Evolutionary conservation across 352 stramenopile genomes (phyloP), one percentile per base, ranked within the genome.

Genomic region (Phytophthora foliorum): DNA sequence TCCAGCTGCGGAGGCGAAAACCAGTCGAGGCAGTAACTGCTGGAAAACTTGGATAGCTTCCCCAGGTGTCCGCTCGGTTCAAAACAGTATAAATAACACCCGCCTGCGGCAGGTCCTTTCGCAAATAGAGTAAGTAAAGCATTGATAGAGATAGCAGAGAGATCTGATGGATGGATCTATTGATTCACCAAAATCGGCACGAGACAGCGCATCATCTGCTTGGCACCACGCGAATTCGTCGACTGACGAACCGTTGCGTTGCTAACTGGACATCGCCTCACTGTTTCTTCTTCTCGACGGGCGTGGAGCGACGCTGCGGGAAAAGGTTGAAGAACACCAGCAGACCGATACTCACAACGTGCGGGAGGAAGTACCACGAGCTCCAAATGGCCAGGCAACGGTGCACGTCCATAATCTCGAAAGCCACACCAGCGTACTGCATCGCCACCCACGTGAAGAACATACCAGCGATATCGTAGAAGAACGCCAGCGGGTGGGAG

Each of bases 361-460:
- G 87, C 21, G 89, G 89, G 11, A 93, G 66, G 67, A 92, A 96
- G 69, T 93, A 94, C 84, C 88, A 93, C 25, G 83, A 91, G 32
- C 69, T 75, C 89, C 89, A 96, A 60, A 94, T 90, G 38, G 69
- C 72, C 8, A 94, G 57, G 60, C 85, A 94, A 55, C 89, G 84
- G 48, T 67, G 85, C 57, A 96, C 73, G 39, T 95, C 83, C 19
- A 94, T 68, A 61, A 94, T 93, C 69, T 93, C 87, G 55, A 96
- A 96, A 17, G 89, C 88, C 41, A 95, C 72, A 34, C 87, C 89
- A n/a, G 77, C 83, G 73, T 96, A 96, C 68, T 96, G 87, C 85
- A 96, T 94, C 44, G 82, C 83, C 14, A 93, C 68, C 89, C 89
- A 96, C 65, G 89, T 95, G 31, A 91, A 74, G 39, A 92, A 72